Percentiles rank a stretch among this genome's conserved stretches.
Conservation (phyloP, 768 basidiomycete genomes). For the Russula sp. region DNA sequence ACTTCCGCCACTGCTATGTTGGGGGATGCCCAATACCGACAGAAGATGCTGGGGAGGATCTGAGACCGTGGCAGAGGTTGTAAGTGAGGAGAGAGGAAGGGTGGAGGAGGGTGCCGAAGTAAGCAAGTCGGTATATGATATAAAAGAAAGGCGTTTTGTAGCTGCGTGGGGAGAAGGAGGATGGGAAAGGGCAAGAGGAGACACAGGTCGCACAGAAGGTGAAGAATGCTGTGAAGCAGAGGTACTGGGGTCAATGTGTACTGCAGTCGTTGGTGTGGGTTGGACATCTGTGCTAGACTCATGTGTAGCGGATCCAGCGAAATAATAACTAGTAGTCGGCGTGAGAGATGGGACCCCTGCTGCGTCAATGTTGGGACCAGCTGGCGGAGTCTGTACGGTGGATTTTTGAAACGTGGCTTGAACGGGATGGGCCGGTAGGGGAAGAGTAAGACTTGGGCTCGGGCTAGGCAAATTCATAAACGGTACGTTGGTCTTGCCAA, state of each 20-base stretch:
- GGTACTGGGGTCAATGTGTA: constrained; percentile 24
- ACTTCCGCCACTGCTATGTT: constrained; percentile 30
- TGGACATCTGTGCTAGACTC: constrained; percentile 9
- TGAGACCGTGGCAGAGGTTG: constrained; percentile 48
- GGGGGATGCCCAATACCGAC: constrained; percentile 44
- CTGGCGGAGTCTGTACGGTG: constrained; percentile 8
- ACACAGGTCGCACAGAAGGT: constrained; percentile 24
- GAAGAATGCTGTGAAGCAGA: constrained; percentile 23
- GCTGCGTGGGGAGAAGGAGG: constrained; percentile 42
- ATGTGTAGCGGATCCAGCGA: constrained; percentile 30
- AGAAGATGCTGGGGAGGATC: constrained; percentile 75
- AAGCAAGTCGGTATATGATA: constrained; percentile 83
- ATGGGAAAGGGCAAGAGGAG: constrained; percentile 33
- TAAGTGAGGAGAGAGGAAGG: constrained; percentile 66
- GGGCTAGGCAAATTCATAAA: constrained; percentile 25
- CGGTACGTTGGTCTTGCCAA: constrained; percentile 30
- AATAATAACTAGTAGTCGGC: constrained; percentile 30
- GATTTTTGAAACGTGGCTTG: constrained; percentile 3
- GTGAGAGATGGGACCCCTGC: constrained; percentile 24
- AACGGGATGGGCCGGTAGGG: constrained; percentile 14
- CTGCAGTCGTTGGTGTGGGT: constrained; percentile 27
- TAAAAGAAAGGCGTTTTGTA: constrained; percentile 77
- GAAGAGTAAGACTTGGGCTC: constrained; percentile 21
- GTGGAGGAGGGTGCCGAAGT: constrained; percentile 68
- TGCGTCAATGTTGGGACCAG: not conserved